Percentiles rank a stretch among this genome's conserved stretches.
Evolutionary conservation across 805 yeast species (phyloP).

Genomic region (Starmerella asiatica): DNA sequence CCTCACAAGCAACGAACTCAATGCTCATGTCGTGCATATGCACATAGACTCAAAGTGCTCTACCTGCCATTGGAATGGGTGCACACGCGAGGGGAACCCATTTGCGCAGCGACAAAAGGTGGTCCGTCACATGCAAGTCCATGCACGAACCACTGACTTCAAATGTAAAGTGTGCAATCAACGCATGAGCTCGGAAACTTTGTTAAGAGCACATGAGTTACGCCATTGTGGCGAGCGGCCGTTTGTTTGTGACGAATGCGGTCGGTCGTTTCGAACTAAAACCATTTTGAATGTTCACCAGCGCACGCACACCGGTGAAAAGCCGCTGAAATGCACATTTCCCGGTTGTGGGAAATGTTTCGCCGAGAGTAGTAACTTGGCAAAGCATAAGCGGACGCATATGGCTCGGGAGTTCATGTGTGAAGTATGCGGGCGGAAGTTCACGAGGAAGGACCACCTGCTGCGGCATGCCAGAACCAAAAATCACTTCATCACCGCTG

Average conservation of each 20-base stretch:
- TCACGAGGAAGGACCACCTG: conserved; percentile 21
- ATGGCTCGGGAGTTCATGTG: conserved; percentile 22
- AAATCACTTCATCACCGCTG: conserved; percentile 7
- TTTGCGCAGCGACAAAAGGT: conserved; percentile 79
- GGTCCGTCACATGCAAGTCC: conserved; percentile 74
- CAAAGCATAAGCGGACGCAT: conserved; percentile 79
- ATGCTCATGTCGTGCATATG: conserved; percentile 49
- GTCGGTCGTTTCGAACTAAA: conserved; percentile 66
- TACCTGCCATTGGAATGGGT: conserved; percentile 69
- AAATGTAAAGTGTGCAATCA: conserved; percentile 57
- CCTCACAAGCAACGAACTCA: conserved; percentile 44
- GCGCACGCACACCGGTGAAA: conserved; percentile 81
- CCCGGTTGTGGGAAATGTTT: conserved; percentile 75
- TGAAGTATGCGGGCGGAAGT: conserved; percentile 15
- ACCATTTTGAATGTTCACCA: conserved; percentile 72
- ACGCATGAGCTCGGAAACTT: conserved; percentile 60
- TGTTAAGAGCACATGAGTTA: conserved; percentile 68
- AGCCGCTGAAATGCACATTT: conserved; percentile 66
- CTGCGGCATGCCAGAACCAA: conserved; percentile 17
- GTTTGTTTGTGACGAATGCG: conserved; percentile 57
- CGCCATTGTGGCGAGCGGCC: conserved; percentile 88
- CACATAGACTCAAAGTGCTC: conserved; percentile 59
- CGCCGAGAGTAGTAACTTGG: conserved; percentile 77
- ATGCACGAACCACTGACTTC: conserved; percentile 73
- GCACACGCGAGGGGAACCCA: conserved; percentile 46